phyloP scores from a whole-genome alignment of 306 rosid genomes.

The Pterocarpus santalinus region DNA sequence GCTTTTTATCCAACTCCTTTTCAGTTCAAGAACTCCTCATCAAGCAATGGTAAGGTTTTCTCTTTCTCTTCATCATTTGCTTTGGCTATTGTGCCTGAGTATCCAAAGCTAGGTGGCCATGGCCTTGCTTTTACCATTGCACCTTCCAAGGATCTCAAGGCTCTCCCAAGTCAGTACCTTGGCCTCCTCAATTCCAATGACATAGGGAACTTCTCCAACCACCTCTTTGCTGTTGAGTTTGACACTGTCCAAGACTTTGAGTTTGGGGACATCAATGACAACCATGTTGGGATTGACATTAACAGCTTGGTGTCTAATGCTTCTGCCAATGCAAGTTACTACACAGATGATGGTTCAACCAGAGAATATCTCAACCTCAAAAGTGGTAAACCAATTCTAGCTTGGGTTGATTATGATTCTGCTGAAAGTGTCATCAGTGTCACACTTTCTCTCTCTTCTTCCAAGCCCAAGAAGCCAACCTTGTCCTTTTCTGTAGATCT shows the following conservation, averaged over 20 bases:
- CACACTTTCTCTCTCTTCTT: slow-evolving; percentile 59
- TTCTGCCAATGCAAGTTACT: slow-evolving; percentile 63
- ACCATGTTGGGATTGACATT: slow-evolving; percentile 79
- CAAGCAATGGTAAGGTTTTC: slow-evolving; percentile 52
- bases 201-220: slow-evolving; percentile 65
- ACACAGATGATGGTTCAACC: slow-evolving; percentile 46
- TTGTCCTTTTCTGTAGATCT: slow-evolving; percentile 65
- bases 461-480: slow-evolving; percentile 64
- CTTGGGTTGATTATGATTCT: slow-evolving; percentile 81
- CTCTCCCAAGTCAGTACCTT: slow-evolving; percentile 76
- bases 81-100: slow-evolving; percentile 69
- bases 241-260: slow-evolving; percentile 83
- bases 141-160: slow-evolving; percentile 56
- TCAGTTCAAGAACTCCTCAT: slow-evolving; percentile 60
- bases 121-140: slow-evolving; percentile 79
- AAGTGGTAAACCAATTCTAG: slow-evolving; percentile 61
- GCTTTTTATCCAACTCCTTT: slow-evolving; percentile 63
- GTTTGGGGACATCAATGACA: slow-evolving; percentile 70
- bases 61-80: slow-evolving; percentile 79
- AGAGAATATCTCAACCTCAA: slow-evolving; percentile 60
- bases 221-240: slow-evolving; percentile 81
- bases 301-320: slow-evolving; percentile 62
- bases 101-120: slow-evolving; percentile 79
- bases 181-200: slow-evolving; percentile 68
- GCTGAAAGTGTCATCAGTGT: slow-evolving; percentile 50